Base-by-base conservation (phyloP, 495 filamentous ascomycete species). In the Tuber aestivum region DNA sequence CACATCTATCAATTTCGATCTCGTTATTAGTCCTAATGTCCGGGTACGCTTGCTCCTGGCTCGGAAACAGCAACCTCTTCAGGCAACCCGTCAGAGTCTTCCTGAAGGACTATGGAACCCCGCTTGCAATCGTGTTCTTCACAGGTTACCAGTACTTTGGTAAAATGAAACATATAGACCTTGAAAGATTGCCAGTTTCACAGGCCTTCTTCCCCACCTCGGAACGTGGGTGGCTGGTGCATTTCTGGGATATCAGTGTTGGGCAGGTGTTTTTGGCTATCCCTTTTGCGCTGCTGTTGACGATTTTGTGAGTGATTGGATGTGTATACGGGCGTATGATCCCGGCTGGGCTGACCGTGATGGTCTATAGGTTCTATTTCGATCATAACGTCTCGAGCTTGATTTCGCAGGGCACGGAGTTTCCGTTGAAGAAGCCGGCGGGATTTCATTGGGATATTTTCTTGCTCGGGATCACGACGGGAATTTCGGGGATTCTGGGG, bases 361-460 rank as follows among this genome's bases (percentile, higher is more conserved):
- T 94, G 0, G 90, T 23, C 3, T 61, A 65, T 40, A 74, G 80
- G 70, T 82, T 97, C 83, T 97, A 92, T 83, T 97, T 95, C 83
- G 94, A 98, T 82, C 95, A 97, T 80, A 94, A 94, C 79, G 92
- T 95, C 4, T 94, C 92, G 16, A 91, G 92, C 38, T 89, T 98
- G 72, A 97, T 95, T 70, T 94, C 94, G 12, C 95, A 97, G 84
- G 95, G 92, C 69, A 96, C 91, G 65, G 92, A 97, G 80, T 98
- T 97, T 81, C 95, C 95, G 2, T 88, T 97, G 35, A 88, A 88
- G 20, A 98, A 98, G 79, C 95, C 95, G 9, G 93, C 94, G 44
- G 94, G 94, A 16, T 97, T 97, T 83, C 94, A 97, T 86, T 97
- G 94, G 94, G 94, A 97, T 80, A 83, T 97, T 71, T 97, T 95